A percentile compares a stretch with the other conserved stretches of the same genome.
Conservation (phyloP, 208 protist genomes). For the Naegleria fowleri region DNA sequence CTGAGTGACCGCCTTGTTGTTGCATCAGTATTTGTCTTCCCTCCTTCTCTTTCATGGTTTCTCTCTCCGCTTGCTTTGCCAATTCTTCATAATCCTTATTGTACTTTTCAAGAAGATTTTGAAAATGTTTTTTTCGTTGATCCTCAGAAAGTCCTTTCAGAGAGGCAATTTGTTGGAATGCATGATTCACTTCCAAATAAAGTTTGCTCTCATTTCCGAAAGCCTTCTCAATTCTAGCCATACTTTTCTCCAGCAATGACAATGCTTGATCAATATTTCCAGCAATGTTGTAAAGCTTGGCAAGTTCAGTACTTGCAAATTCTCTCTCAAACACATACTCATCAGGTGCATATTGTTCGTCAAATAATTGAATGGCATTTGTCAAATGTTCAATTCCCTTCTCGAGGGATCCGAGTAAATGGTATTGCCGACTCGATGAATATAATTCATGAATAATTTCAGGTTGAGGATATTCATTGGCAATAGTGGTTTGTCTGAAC, state of each 20-base stretch:
- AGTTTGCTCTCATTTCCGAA: neutral
- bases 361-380: neutral
- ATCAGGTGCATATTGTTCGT: neutral
- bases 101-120: neutral
- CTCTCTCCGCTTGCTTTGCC: too few relatives aligned
- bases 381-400: neutral
- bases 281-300: neutral
- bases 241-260: neutral
- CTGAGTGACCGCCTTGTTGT: too few relatives aligned
- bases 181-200: neutral
- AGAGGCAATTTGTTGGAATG: neutral
- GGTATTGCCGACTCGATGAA: neutral
- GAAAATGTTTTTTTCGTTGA: neutral
- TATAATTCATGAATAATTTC: neutral
- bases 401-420: neutral
- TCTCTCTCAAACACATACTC: conserved; percentile 1
- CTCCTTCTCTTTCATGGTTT: too few relatives aligned
- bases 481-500: neutral
- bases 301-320: neutral
- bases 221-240: neutral
- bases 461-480: neutral
- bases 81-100: neutral
- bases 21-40: too few relatives aligned
- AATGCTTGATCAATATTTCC: neutral
- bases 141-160: neutral